Conservation (phyloP, 164 flowering plant species). For the Dillenia suffruticosa region DNA sequence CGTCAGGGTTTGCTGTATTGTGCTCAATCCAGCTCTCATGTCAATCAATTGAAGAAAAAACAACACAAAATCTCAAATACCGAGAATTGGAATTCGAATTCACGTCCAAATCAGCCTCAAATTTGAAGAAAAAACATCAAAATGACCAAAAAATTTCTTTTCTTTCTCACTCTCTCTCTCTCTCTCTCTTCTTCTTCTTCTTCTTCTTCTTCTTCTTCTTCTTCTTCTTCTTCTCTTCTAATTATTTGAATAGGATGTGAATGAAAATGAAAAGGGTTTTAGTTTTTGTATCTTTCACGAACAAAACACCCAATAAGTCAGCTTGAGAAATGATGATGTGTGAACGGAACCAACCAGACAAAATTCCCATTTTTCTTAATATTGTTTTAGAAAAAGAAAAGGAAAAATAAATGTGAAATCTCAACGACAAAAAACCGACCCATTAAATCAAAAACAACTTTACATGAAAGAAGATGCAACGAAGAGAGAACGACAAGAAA, state of each 20-base stretch:
- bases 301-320: slow-evolving; percentile 3
- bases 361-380: slow-evolving; percentile 6
- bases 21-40: slow-evolving; percentile 83
- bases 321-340: not conserved
- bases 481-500: slow-evolving; percentile 4
- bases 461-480: not conserved
- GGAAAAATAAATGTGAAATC: not conserved
- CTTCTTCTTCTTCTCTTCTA: not conserved
- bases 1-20: slow-evolving; percentile 87
- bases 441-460: slow-evolving; percentile 2
- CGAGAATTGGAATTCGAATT: slow-evolving; percentile 2
- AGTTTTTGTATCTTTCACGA: slow-evolving; percentile 1
- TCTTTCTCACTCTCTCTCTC: not conserved
- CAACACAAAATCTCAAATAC: not conserved
- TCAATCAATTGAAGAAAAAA: not conserved
- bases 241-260: not conserved
- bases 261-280: not conserved
- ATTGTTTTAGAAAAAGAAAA: no score
- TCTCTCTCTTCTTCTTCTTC: slow-evolving; percentile 4
- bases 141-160: not conserved
- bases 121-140: not conserved
- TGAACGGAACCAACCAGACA: slow-evolving; percentile 8
- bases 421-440: slow-evolving; percentile 10
- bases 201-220: not conserved
- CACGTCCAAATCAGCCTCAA: not conserved